These are phyloP conservation scores for Trichoderma polysporum DNA, from an alignment of 2,329 filamentous ascomycete species.

Conservation along the genomic window DNA sequence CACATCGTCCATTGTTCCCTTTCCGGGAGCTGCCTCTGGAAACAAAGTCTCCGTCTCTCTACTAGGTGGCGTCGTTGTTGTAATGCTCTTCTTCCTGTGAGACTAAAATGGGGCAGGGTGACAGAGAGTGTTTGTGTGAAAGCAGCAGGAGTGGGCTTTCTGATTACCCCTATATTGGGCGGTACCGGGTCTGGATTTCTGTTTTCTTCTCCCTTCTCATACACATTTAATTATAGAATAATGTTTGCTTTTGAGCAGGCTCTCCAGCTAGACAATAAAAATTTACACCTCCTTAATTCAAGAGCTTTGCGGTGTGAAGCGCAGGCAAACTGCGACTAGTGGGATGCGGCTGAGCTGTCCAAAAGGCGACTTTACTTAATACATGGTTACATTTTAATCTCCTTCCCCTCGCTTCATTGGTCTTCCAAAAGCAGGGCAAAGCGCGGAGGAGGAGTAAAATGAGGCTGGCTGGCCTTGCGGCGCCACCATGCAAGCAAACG, in stretches of 20 bases:
- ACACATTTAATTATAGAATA: constrained; percentile 19
- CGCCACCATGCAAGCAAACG: constrained; percentile 7
- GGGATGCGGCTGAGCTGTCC: constrained; percentile 6
- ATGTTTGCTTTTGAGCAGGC: neutral
- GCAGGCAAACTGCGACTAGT: neutral
- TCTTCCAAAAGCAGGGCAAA: neutral
- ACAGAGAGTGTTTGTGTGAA: neutral
- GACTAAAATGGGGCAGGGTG: neutral
- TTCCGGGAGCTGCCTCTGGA: constrained; percentile 14
- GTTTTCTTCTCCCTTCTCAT: neutral
- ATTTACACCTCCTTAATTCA: neutral
- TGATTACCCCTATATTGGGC: neutral
- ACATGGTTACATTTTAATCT: constrained; percentile 12
- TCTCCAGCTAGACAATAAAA: neutral
- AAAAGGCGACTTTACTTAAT: neutral
- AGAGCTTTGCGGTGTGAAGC: neutral
- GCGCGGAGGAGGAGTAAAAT: neutral
- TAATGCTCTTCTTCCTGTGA: constrained; percentile 14
- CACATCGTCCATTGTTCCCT: constrained; percentile 9
- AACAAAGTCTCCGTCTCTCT: constrained; percentile 3
- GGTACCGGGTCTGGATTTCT: neutral
- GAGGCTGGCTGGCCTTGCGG: constrained; percentile 3
- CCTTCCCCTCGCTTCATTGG: neutral
- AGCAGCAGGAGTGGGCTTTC: neutral
- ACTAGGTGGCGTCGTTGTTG: constrained; percentile 7